Percentiles rank a stretch among this genome's conserved stretches.
These are phyloP conservation scores for Pleurotus sapidus DNA, from an alignment of 768 basidiomycete genomes.

Conservation along the genomic window DNA sequence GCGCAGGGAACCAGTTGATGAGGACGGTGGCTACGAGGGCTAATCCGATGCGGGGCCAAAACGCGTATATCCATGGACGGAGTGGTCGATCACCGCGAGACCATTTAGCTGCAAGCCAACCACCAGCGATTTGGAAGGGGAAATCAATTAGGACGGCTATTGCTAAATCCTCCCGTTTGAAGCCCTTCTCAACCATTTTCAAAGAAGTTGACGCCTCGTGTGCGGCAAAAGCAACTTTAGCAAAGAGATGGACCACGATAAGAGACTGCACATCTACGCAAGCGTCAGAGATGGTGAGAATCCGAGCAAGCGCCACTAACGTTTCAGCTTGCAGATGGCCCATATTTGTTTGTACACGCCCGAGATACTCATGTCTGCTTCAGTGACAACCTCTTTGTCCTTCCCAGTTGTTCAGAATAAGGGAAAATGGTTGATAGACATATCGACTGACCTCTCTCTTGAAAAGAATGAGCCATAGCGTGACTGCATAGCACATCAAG, in stretches of 20 bases:
- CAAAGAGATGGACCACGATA: constrained; percentile 81
- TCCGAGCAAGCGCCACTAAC: constrained; percentile 42
- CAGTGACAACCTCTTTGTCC: constrained; percentile 73
- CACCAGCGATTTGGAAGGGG: constrained; percentile 93
- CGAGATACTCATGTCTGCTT: constrained; percentile 86
- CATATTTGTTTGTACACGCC: constrained; percentile 94
- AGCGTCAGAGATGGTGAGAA: constrained; percentile 4
- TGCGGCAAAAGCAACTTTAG: constrained; percentile 93
- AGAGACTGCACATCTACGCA: constrained; percentile 84
- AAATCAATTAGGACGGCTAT: constrained; percentile 95
- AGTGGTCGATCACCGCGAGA: constrained; percentile 76
- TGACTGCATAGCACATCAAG: constrained; percentile 77
- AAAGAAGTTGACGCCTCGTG: constrained; percentile 89
- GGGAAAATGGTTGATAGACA: not conserved
- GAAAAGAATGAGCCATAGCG: constrained; percentile 82
- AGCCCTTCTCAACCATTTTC: constrained; percentile 96
- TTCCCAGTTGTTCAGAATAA: constrained; percentile 20
- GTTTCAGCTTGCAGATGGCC: constrained; percentile 86
- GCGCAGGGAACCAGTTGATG: constrained; percentile 81
- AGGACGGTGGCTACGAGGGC: constrained; percentile 70
- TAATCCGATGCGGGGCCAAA: constrained; percentile 83
- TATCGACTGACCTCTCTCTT: constrained; percentile 73
- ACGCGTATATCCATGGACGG: constrained; percentile 87
- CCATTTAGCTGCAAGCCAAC: constrained; percentile 94
- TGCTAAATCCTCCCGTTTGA: constrained; percentile 95